Percentiles rank a stretch among this genome's conserved stretches.
These are phyloP conservation scores for Kodamaea ohmeri DNA, from an alignment of 1,139 yeast species.

Conservation along the genomic window DNA sequence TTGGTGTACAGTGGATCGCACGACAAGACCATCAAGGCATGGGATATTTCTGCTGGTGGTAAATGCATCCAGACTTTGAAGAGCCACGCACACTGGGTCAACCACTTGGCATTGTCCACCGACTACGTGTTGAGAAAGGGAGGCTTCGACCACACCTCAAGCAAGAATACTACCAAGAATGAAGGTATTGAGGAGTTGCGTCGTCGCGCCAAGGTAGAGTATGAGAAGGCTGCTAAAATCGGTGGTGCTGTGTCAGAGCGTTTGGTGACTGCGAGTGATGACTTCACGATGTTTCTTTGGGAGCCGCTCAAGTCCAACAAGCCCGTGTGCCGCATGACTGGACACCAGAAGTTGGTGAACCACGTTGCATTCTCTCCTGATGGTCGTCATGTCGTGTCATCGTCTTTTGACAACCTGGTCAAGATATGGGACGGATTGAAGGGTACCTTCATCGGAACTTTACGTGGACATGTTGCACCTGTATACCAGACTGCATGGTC, in stretches of 20 bases:
- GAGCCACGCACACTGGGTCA: slow-evolving; percentile 98
- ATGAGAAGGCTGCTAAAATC: slow-evolving; percentile 73
- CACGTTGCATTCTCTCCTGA: slow-evolving; percentile 97
- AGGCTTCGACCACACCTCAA: slow-evolving; percentile 57
- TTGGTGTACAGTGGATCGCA: slow-evolving; percentile 88
- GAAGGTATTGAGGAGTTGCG: slow-evolving; percentile 31
- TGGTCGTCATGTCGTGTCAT: slow-evolving; percentile 85
- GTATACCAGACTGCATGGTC: slow-evolving; percentile 99
- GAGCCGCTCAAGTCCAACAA: slow-evolving; percentile 78
- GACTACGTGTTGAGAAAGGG: slow-evolving; percentile 87
- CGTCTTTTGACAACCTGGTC: slow-evolving; percentile 92
- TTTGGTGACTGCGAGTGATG: slow-evolving; percentile 93
- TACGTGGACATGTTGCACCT: slow-evolving; percentile 96
- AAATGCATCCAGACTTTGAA: slow-evolving; percentile 74
- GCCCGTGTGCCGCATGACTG: slow-evolving; percentile 92
- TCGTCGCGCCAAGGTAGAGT: slow-evolving; percentile 45
- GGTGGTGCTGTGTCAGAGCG: slow-evolving; percentile 73
- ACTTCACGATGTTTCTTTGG: slow-evolving; percentile 97
- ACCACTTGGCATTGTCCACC: slow-evolving; percentile 87
- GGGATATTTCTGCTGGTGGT: slow-evolving; percentile 81
- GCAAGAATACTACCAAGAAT: slow-evolving; percentile 19
- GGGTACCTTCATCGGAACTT: slow-evolving; percentile 85
- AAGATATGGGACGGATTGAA: slow-evolving; percentile 95
- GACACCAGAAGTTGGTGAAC: slow-evolving; percentile 94
- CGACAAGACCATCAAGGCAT: slow-evolving; percentile 88